These are phyloP conservation scores for Colletotrichum lini DNA, from an alignment of 2,329 filamentous ascomycete species.

Conservation along the genomic window DNA sequence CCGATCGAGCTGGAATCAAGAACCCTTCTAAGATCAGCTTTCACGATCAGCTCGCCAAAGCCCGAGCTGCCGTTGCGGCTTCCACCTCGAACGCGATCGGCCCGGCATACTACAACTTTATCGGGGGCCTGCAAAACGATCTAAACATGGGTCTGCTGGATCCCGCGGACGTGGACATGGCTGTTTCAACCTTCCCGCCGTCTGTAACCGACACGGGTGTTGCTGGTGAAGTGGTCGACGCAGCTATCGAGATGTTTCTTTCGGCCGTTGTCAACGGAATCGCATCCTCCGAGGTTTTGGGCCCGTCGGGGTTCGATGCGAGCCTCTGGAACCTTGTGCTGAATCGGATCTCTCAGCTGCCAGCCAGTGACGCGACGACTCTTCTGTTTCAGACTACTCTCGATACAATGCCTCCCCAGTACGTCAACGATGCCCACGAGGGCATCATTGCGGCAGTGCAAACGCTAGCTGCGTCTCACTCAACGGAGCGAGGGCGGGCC, in stretches of 20 bases:
- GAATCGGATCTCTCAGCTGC: slow-evolving; percentile 23
- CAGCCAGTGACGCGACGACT: background rate
- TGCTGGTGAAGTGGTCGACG: slow-evolving; percentile 3
- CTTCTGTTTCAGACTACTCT: slow-evolving; percentile 30
- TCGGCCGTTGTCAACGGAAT: slow-evolving; percentile 42
- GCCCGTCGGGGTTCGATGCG: slow-evolving; percentile 15
- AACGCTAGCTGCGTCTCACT: slow-evolving; percentile 20
- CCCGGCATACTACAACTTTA: slow-evolving; percentile 20
- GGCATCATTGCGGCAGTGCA: slow-evolving; percentile 37
- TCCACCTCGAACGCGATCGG: slow-evolving; percentile 24
- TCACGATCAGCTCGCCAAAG: slow-evolving; percentile 22
- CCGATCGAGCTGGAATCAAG: background rate
- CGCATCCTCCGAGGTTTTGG: slow-evolving; percentile 29
- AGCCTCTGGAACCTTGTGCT: slow-evolving; percentile 33
- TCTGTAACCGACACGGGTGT: slow-evolving; percentile 19
- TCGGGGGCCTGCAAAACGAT: slow-evolving; percentile 28
- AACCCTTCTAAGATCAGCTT: background rate
- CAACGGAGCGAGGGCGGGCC: slow-evolving; percentile 20
- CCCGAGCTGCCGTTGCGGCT: slow-evolving; percentile 29
- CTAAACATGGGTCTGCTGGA: slow-evolving; percentile 32
- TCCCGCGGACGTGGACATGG: slow-evolving; percentile 8
- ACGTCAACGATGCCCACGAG: slow-evolving; percentile 25
- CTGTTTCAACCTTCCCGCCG: slow-evolving; percentile 32
- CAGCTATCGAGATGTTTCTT: slow-evolving; percentile 30
- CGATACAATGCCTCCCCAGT: slow-evolving; percentile 10